These are phyloP conservation scores for Lachnellula cervina DNA, from an alignment of 2,329 filamentous ascomycete genomes.

Conservation along the genomic window DNA sequence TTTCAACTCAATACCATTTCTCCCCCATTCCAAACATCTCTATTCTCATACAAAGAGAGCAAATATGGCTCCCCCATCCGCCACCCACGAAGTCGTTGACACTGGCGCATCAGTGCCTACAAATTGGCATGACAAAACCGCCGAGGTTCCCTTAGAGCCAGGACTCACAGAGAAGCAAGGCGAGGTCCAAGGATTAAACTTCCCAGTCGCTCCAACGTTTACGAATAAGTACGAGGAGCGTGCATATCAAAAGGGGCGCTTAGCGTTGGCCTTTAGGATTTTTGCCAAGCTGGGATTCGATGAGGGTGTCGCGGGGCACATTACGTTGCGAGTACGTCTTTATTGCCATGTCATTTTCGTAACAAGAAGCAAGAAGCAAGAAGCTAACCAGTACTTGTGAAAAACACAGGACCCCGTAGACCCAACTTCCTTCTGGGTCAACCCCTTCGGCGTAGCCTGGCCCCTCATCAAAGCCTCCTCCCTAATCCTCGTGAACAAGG, in stretches of 20 bases:
- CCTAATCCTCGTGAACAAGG: constrained; percentile 60
- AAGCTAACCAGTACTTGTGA: too few relatives aligned
- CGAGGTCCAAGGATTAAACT: not conserved
- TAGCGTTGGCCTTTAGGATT: constrained; percentile 44
- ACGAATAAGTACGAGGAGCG: constrained; percentile 32
- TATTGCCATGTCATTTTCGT: not conserved
- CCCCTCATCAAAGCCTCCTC: constrained; percentile 54
- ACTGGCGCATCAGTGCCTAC: constrained; percentile 8
- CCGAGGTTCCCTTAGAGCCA: constrained; percentile 18
- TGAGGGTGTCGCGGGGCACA: constrained; percentile 44
- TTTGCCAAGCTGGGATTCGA: constrained; percentile 43
- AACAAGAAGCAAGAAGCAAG: too few relatives aligned
- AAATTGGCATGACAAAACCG: constrained; percentile 4
- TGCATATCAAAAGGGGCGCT: constrained; percentile 37
- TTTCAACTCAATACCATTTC: too few relatives aligned
- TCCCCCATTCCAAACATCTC: too few relatives aligned
- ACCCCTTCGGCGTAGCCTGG: constrained; percentile 33
- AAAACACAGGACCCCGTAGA: constrained; percentile 31
- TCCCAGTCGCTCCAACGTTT: constrained; percentile 17
- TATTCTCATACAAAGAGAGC: too few relatives aligned
- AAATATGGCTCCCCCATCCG: constrained; percentile 23
- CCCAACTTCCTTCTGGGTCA: constrained; percentile 32
- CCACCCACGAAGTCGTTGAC: constrained; percentile 10
- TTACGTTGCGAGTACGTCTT: constrained; percentile 33
- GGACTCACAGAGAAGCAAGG: constrained; percentile 16